Evolutionary conservation across 169 alveolate species (phyloP), one percentile per base, ranked within the genome.

Genomic region (Plasmodium gallinaceum): DNA sequence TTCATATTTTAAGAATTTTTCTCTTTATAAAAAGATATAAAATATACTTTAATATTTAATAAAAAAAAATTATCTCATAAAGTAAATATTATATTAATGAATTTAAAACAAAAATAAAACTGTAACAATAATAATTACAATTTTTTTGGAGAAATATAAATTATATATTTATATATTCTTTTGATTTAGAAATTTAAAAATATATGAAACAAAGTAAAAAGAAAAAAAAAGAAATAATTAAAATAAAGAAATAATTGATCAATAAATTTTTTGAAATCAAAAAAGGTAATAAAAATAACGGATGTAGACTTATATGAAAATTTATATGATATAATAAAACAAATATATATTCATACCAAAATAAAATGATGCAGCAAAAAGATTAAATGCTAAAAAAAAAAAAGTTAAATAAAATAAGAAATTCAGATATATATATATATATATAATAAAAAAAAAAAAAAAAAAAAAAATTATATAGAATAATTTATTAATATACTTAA

Each of bases 151-250:
- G 39, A 32, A 4, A 32, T 32, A 32, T 32, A 32, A 54, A 45
- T 10, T 43, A 0, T 69, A 39, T 52, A 26, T 9, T 73, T 52
- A 45, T 24, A n/a, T n/a, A n/a, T 45, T 73, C 4, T 65, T 73
- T 57, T 14, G 57, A 7, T 73, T 73, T 52, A 20, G 65, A 57
- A 52, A 43, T 32, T 73, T 52, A 54, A 54, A 37, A 73, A 73
- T 62, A 32, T 32, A 54, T 52, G n/a, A 73, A 73, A 73, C 58
- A 73, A 73, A 72, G 51, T 52, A 24, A 9, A 73, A 52, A 73
- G 52, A 73, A 61, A 45, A 61, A 14, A 74, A 16, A 60, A 74
- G 32, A 54, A 20, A 57, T 37, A 72, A 65, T 61, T n/a, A n/a
- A n/a, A n/a, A 61, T 61, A 18, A 46, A 5, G n/a, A 16, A 6